These are phyloP conservation scores for Antitrichia curtipendula DNA, from an alignment of 225 moss, liverwort and hornwort genomes.

Conservation along the genomic window DNA sequence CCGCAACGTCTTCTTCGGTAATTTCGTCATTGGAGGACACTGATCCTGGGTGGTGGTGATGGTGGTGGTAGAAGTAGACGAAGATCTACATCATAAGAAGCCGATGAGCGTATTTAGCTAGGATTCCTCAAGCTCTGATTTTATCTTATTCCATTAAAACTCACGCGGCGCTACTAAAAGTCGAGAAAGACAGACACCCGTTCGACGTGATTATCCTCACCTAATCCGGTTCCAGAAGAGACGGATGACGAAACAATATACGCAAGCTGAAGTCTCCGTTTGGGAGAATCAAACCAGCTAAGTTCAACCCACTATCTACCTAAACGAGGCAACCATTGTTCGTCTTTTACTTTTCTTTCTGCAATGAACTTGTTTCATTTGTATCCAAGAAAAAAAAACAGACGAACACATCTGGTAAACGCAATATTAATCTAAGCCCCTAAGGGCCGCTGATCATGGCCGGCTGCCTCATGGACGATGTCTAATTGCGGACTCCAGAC, in stretches of 20 bases:
- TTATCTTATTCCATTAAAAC: not conserved
- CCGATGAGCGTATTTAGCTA: not conserved
- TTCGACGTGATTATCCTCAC: not conserved
- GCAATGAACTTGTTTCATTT: not conserved
- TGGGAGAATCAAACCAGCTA: not conserved
- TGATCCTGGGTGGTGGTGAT: not conserved
- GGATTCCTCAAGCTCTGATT: not conserved
- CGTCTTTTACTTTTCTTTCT: not conserved
- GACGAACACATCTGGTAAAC: not conserved
- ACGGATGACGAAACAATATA: not conserved
- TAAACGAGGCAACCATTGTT: not conserved
- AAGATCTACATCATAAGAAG: not conserved
- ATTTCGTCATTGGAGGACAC: not conserved
- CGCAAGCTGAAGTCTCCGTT: not conserved
- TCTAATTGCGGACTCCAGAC: not conserved
- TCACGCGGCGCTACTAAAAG: not conserved
- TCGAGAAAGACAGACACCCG: not conserved
- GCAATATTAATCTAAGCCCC: not conserved
- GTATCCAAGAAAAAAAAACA: not conserved
- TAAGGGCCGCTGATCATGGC: not conserved
- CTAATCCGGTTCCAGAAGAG: not conserved
- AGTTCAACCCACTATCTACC: not conserved
- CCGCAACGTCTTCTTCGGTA: constrained; percentile 3
- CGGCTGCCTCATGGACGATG: not conserved
- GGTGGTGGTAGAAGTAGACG: not conserved